phyloP scores from a whole-genome alignment of 345 rosid genomes.

The Trapa bicornis region DNA sequence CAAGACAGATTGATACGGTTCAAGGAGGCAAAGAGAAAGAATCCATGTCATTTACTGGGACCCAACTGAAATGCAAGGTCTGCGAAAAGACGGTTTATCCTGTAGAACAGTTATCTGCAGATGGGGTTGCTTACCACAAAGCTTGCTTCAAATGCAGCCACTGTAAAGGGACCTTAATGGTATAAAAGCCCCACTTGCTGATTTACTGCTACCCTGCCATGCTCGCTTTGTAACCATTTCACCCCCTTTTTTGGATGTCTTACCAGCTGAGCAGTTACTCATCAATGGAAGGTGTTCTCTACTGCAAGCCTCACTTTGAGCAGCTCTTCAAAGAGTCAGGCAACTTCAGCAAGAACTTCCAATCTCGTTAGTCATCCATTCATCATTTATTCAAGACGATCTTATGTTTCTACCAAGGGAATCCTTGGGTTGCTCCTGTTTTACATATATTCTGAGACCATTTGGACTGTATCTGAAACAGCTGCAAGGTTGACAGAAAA shows the following conservation, averaged over 20 bases:
- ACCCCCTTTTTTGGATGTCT: slow-evolving; percentile 8
- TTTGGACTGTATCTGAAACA: slow-evolving; percentile 29
- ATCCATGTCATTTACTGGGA: slow-evolving; percentile 67
- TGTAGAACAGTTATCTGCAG: slow-evolving; percentile 81
- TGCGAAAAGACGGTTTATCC: slow-evolving; percentile 98
- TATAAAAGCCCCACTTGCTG: background rate
- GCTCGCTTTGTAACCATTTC: background rate
- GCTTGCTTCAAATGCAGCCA: slow-evolving; percentile 94
- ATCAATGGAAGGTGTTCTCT: slow-evolving; percentile 95
- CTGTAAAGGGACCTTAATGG: slow-evolving; percentile 83
- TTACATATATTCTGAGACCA: background rate
- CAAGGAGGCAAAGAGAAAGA: slow-evolving; percentile 1
- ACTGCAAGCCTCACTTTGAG: slow-evolving; percentile 96
- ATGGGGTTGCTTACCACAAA: slow-evolving; percentile 81
- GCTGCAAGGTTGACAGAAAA: slow-evolving; percentile 88
- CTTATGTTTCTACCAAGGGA: background rate
- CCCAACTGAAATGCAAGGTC: slow-evolving; percentile 90
- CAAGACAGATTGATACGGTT: background rate
- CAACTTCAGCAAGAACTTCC: slow-evolving; percentile 84
- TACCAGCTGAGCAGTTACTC: slow-evolving; percentile 79
- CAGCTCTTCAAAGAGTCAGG: slow-evolving; percentile 95
- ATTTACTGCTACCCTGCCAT: background rate
- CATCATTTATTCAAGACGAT: background rate
- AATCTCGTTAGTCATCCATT: slow-evolving; percentile 51
- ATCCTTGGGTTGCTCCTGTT: slow-evolving; percentile 7